These are phyloP conservation scores for Pugionium dolabratum DNA, from an alignment of 345 rosid species.

Conservation along the genomic window DNA sequence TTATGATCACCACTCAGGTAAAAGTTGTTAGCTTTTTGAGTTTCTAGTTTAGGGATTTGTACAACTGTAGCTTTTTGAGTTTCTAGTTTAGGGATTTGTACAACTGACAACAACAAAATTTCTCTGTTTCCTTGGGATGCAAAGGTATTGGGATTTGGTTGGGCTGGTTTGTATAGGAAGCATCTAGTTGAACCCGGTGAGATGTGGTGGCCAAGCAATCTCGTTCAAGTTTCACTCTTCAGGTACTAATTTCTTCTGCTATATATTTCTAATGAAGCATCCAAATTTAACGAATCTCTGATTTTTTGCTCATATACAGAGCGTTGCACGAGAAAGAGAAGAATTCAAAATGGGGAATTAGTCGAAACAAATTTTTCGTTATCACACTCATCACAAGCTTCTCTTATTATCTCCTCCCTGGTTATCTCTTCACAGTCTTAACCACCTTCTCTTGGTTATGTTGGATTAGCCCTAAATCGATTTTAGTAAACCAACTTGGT, in stretches of 20 bases:
- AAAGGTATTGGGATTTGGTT: conserved; percentile 78
- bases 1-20: conserved; percentile 88
- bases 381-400: conserved; percentile 58
- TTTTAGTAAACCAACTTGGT: conserved; percentile 68
- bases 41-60: conserved; percentile 8
- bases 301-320: conserved; percentile 41
- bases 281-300: neutral
- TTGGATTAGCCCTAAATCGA: conserved; percentile 70
- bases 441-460: conserved; percentile 78
- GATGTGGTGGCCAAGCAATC: conserved; percentile 84
- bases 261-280: neutral
- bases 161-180: conserved; percentile 77
- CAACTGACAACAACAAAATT: neutral
- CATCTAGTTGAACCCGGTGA: conserved; percentile 78
- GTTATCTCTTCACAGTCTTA: conserved; percentile 54
- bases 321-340: conserved; percentile 70
- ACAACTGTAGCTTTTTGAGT: neutral
- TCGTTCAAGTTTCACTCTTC: conserved; percentile 76
- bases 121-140: conserved; percentile 46
- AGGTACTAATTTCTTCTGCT: conserved; percentile 44
- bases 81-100: conserved; percentile 9
- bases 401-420: conserved; percentile 64
- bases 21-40: neutral
- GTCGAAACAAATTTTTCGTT: conserved; percentile 65
- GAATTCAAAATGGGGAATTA: conserved; percentile 48